These are phyloP conservation scores for Peziza echinospora DNA, from an alignment of 495 filamentous ascomycete species.

Conservation along the genomic window DNA sequence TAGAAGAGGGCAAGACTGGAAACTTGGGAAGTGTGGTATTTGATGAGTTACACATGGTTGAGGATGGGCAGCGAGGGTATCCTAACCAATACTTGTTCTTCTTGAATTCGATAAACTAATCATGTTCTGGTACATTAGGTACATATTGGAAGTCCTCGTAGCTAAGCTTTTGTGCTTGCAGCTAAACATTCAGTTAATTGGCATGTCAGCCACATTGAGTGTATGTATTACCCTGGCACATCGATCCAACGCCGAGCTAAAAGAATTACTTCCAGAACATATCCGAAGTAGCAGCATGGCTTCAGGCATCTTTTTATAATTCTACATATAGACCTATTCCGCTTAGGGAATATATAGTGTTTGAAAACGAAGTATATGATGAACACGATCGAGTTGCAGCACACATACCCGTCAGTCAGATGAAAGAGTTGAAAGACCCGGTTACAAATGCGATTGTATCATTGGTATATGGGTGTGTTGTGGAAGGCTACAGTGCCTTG, in stretches of 20 bases:
- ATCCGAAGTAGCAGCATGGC: conserved; percentile 45
- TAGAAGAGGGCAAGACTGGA: conserved; percentile 47
- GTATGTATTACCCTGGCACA: conserved; percentile 22
- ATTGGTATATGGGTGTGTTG: conserved; percentile 42
- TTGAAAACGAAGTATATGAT: conserved; percentile 47
- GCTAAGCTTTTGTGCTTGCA: conserved; percentile 54
- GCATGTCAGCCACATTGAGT: conserved; percentile 64
- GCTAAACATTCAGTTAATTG: conserved; percentile 50
- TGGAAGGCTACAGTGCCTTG: conserved; percentile 46
- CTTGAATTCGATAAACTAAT: too few species aligned
- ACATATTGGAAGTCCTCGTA: conserved; percentile 58
- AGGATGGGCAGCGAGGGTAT: conserved; percentile 49
- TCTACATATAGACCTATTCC: conserved; percentile 55
- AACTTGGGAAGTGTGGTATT: conserved; percentile 47
- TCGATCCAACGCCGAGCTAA: neutral
- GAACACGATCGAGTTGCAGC: conserved; percentile 26
- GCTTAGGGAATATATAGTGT: conserved; percentile 56
- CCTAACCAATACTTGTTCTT: too few species aligned
- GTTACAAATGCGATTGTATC: conserved; percentile 49
- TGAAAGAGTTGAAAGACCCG: conserved; percentile 39
- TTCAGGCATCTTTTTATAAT: conserved; percentile 47
- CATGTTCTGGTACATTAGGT: too few species aligned
- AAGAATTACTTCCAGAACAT: conserved; percentile 33
- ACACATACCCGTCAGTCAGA: conserved; percentile 20
- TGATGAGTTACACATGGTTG: conserved; percentile 67